Evolutionary conservation across 148 eudicot species (phyloP).

Genomic region (Camellia japonica): DNA sequence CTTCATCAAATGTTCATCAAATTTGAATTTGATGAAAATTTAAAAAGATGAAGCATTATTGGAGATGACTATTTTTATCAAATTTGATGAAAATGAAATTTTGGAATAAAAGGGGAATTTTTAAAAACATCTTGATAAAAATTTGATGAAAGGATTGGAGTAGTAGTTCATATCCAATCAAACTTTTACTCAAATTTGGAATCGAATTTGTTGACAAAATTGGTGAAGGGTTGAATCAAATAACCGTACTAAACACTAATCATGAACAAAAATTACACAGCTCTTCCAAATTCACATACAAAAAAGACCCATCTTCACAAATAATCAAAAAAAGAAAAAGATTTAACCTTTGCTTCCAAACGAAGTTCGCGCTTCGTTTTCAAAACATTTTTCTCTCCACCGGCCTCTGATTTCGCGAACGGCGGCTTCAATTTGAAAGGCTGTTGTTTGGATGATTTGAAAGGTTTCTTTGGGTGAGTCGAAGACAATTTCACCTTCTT

Average conservation of each 20-base stretch:
- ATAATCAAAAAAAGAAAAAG: not conserved
- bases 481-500: constrained; percentile 34
- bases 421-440: constrained; percentile 7
- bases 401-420: constrained; percentile 15
- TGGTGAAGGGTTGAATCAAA: not conserved
- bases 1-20: no score
- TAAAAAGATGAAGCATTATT: no score
- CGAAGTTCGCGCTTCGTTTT: constrained; percentile 44
- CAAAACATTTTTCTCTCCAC: constrained; percentile 10
- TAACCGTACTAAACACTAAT: not conserved
- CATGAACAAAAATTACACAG: not conserved
- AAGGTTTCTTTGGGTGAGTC: constrained; percentile 27
- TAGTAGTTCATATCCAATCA: no score
- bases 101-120: no score
- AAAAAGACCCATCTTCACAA: not conserved
- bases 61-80: no score
- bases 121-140: no score
- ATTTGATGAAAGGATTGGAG: no score
- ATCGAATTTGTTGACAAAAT: no score
- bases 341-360: constrained; percentile 47
- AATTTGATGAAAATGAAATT: no score
- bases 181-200: no score
- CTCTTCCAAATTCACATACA: not conserved
- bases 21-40: no score
- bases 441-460: constrained; percentile 20